Evolutionary conservation across 2,329 filamentous ascomycete genomes (phyloP).

Genomic region (Fusarium irregulare): DNA sequence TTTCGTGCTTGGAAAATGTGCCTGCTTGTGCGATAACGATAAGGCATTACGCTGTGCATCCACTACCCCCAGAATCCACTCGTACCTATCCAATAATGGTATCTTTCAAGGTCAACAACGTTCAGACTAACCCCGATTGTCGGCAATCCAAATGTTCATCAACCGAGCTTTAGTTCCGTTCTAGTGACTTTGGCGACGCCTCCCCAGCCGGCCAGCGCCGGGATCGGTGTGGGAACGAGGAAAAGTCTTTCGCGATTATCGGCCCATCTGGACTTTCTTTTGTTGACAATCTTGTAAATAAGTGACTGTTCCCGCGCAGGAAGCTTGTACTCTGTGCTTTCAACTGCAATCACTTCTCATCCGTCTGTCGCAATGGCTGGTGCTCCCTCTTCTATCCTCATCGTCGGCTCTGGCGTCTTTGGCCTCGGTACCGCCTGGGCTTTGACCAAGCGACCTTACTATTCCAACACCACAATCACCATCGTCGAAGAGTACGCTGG

Average conservation of each 20-base stretch:
- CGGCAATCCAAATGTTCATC: slow-evolving; percentile 31
- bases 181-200: slow-evolving; percentile 9
- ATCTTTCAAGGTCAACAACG: not conserved
- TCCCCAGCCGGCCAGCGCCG: slow-evolving; percentile 38
- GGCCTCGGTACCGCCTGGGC: slow-evolving; percentile 73
- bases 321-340: slow-evolving; percentile 14
- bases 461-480: slow-evolving; percentile 66
- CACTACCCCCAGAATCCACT: not conserved
- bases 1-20: not conserved
- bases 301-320: slow-evolving; percentile 11
- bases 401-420: slow-evolving; percentile 76
- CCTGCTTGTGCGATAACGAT: not conserved
- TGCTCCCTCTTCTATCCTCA: slow-evolving; percentile 66
- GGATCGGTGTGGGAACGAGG: slow-evolving; percentile 41
- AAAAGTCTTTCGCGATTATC: slow-evolving; percentile 38
- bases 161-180: slow-evolving; percentile 23
- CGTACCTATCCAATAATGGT: slow-evolving; percentile 20
- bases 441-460: slow-evolving; percentile 70
- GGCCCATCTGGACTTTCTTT: slow-evolving; percentile 23
- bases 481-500: slow-evolving; percentile 66
- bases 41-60: not conserved
- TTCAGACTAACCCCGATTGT: slow-evolving; percentile 37
- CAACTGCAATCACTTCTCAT: slow-evolving; percentile 10
- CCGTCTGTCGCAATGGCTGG: slow-evolving; percentile 45
- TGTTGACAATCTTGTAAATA: slow-evolving; percentile 26